Conservation (phyloP, 306 rosid genomes). For the Casuarina glauca region DNA sequence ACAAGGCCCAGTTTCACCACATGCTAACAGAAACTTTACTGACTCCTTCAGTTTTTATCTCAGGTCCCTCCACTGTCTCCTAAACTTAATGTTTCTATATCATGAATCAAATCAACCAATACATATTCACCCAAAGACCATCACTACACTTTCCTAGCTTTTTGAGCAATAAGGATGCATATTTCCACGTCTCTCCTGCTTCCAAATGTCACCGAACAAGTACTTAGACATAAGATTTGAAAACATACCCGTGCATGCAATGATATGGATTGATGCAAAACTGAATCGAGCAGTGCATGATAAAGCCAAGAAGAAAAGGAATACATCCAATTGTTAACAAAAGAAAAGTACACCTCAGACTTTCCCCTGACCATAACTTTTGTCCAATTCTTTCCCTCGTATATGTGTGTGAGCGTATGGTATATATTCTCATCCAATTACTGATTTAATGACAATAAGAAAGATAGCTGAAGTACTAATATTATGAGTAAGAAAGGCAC, state of each 20-base stretch:
- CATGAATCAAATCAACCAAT: not conserved
- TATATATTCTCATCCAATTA: not conserved
- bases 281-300: not conserved
- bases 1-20: not conserved
- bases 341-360: not conserved
- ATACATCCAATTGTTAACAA: not conserved
- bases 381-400: not conserved
- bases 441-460: not conserved
- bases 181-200: not conserved
- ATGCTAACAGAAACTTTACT: not conserved
- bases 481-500: constrained; percentile 27
- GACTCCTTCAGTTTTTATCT: not conserved
- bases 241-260: not conserved
- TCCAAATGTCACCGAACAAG: not conserved
- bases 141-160: not conserved
- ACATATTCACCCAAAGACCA: not conserved
- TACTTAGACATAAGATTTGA: not conserved
- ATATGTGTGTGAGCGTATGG: too few relatives aligned
- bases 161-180: not conserved
- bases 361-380: not conserved
- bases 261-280: not conserved
- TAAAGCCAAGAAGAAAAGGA: not conserved
- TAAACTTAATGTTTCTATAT: not conserved
- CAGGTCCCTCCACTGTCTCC: not conserved
- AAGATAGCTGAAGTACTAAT: constrained; percentile 45